Conservation (phyloP, 2,329 filamentous ascomycete genomes). For the Fusarium nygamai region DNA sequence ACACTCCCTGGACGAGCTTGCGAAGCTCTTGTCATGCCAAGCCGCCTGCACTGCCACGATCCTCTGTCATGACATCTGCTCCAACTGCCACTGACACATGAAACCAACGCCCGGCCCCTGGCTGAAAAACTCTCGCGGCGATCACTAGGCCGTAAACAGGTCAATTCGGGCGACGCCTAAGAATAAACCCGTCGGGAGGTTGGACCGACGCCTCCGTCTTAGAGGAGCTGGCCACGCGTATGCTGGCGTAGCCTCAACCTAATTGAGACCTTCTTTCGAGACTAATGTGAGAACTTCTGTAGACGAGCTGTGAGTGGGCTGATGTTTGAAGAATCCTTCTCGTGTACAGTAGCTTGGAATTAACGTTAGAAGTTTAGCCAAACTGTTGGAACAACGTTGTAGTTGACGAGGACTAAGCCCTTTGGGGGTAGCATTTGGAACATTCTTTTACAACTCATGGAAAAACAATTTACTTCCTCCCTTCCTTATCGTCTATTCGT, state of each 20-base stretch:
- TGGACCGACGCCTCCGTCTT: conserved; percentile 19
- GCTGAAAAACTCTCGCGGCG: conserved; percentile 24
- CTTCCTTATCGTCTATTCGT: neutral
- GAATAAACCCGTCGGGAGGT: conserved; percentile 12
- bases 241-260: conserved; percentile 34
- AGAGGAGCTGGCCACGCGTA: conserved; percentile 33
- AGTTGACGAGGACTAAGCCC: neutral
- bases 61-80: conserved; percentile 17
- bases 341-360: neutral
- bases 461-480: neutral
- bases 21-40: conserved; percentile 28
- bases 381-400: neutral
- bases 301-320: neutral
- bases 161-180: conserved; percentile 27
- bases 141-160: conserved; percentile 34
- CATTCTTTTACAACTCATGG: neutral
- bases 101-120: conserved; percentile 15
- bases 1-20: conserved; percentile 19
- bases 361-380: neutral
- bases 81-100: conserved; percentile 16
- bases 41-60: conserved; percentile 37
- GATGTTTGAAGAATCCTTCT: conserved; percentile 3
- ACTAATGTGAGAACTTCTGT: conserved; percentile 14
- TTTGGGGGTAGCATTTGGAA: neutral
- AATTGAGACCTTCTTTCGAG: neutral